Evolutionary conservation across 108 stramenopile genomes (phyloP), one percentile per base, ranked within the genome.

Genomic region (Epipyxis sp.): DNA sequence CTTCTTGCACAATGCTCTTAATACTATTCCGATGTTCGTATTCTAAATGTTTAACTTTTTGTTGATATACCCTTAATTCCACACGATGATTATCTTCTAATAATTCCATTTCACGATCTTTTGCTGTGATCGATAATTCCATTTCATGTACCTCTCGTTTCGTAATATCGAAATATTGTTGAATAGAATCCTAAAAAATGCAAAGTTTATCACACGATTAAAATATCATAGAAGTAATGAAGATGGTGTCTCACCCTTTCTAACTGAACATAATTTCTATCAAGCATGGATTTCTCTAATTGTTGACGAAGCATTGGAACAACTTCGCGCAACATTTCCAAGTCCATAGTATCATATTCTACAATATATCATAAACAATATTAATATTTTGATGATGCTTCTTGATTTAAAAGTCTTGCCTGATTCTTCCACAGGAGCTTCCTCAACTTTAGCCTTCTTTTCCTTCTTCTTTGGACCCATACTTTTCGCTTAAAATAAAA

Each of bases 1-100:
- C 69, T 40, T 86, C 87, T 30, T 46, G 77, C 57, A 42, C 77
- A 54, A 85, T 85, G 1, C 65, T 59, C 65, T 81, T 80, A 69
- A 89, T 44, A 67, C 86, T 88, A 72, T 89, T 88, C 69, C 85
- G 78, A 82, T 90, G 89, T 87, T 89, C 88, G 78, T 90, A 90
- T 69, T 90, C 88, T 37, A 90, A 86, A 44, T 90, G 89, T 59
- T 87, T 88, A 42, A 90, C 89, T 59, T 90, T 90, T 74, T 90
- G 87, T 44, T 79, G 81, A 82, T 90, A 90, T 39, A 85, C 86
- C 40, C 87, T 77, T 25, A 89, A 79, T 50, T 90, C 89, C 42
- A 89, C 88, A 35, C 88, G 80, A 85, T 82, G 84, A 69, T 86
- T 85, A 35, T 87, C 86, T 20, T 85, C 83, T 81, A 88, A 78